Conservation (phyloP, 129 eudicot species). For the Pulicaria dysenterica region DNA sequence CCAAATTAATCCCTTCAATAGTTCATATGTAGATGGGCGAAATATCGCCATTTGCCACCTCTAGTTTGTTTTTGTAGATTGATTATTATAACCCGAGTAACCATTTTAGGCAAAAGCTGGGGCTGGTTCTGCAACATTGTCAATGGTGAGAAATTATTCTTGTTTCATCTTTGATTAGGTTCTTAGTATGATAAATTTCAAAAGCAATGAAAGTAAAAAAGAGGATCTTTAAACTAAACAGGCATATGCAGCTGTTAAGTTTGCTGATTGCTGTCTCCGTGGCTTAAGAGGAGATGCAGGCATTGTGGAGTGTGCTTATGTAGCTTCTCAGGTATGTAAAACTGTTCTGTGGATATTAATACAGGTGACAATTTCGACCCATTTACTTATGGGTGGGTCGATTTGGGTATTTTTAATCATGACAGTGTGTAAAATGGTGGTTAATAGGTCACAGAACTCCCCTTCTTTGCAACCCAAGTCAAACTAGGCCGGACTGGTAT, state of each 20-base stretch:
- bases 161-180: background rate
- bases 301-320: constrained; percentile 81
- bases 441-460: constrained; percentile 79
- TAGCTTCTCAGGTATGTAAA: constrained; percentile 68
- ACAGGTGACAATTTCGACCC: background rate
- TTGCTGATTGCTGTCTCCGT: constrained; percentile 85
- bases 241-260: constrained; percentile 96
- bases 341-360: background rate
- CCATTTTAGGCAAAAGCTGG: constrained; percentile 93
- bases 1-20: background rate
- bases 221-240: constrained; percentile 18
- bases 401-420: background rate
- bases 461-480: constrained; percentile 82
- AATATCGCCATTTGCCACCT: background rate
- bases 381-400: background rate
- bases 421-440: constrained; percentile 2
- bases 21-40: background rate
- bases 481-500: constrained; percentile 78
- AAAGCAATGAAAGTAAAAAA: constrained; percentile 1
- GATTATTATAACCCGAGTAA: constrained; percentile 18
- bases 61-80: constrained; percentile 1
- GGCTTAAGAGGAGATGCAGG: constrained; percentile 91
- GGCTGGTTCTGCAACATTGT: constrained; percentile 94
- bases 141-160: constrained; percentile 62
- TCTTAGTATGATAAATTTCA: background rate